Percentiles rank a stretch among this genome's conserved stretches.
These are phyloP conservation scores for Schizothecium vesticola DNA, from an alignment of 495 filamentous ascomycete genomes.

Conservation along the genomic window DNA sequence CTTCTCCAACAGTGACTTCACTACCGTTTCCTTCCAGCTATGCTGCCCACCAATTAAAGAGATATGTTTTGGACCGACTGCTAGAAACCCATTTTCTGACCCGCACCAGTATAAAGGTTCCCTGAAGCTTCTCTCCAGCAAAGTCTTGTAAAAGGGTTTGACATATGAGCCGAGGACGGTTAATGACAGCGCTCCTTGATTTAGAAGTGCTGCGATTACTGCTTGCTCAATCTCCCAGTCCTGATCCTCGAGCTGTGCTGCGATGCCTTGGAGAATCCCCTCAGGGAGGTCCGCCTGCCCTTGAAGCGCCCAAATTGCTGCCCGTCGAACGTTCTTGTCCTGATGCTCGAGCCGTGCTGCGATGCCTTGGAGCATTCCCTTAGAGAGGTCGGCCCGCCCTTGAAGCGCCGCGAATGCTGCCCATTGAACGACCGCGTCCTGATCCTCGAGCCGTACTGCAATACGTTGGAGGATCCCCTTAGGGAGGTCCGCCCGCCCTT, in stretches of 20 bases:
- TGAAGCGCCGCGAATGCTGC: too few species aligned
- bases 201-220: conserved; percentile 4
- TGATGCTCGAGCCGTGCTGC: too few species aligned
- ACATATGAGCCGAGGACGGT: not conserved
- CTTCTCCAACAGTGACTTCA: not conserved
- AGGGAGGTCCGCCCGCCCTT: too few species aligned
- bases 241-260: too few species aligned
- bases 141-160: not conserved
- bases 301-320: too few species aligned
- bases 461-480: conserved; percentile 10
- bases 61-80: not conserved
- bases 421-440: conserved; percentile 4
- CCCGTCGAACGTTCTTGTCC: too few species aligned
- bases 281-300: too few species aligned
- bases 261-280: too few species aligned
- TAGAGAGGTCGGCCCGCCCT: conserved; percentile 4
- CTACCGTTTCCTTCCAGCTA: not conserved
- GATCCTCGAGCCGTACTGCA: conserved; percentile 16
- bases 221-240: not conserved
- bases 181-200: not conserved
- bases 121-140: not conserved
- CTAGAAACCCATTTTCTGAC: not conserved
- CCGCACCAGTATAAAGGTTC: not conserved
- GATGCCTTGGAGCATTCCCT: not conserved
- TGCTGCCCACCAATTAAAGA: not conserved